Evolutionary conservation across 2,329 filamentous ascomycete species (phyloP), one percentile per base, ranked within the genome.

Genomic region (Botryotinia calthae): DNA sequence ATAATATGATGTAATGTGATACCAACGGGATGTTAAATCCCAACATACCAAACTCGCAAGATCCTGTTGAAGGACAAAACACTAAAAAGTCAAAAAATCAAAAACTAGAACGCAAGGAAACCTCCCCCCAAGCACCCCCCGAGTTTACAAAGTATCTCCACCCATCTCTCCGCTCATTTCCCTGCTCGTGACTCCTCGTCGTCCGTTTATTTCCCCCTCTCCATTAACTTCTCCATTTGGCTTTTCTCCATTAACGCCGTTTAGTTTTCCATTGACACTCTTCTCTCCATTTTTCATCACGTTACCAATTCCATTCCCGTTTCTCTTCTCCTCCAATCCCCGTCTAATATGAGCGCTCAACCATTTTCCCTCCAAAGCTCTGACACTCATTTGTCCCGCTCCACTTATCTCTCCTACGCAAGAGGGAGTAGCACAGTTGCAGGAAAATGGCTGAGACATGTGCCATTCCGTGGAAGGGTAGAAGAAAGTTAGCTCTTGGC

Each of bases 381-480:
- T 81, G 20, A 80, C 76, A 8, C 82, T 78, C 87, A 93, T 90
- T 78, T 88, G 85, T 77, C 84, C 86, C 20, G 91, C 91, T 25
- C 91, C 91, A 61, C 82, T 81, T 75, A 93, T 91, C 75, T 81
- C 84, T 25, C 90, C 90, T 70, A 86, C 85, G 82, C 91, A 93
- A 31, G 83, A 82, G 0, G 83, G 76, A 7, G 84, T 84, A 74
- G 85, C 84, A 80, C 91, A 93, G 73, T 87, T 83, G 80, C 91
- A 93, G 74, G 87, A 82, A 79, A 93, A 93, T 6, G 89, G 86
- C 83, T 93, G 91, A 46, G 88, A 88, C 91, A 93, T 93, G 78
- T 85, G 79, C 90, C 90, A 93, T 82, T 93, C 91, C 1, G 90
- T 93, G 71, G 89, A 92, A 6, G 91, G 90, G 78, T 93, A 93